These are phyloP conservation scores for Mycena sp. DNA, from an alignment of 1,284 basidiomycete species.

Conservation along the genomic window DNA sequence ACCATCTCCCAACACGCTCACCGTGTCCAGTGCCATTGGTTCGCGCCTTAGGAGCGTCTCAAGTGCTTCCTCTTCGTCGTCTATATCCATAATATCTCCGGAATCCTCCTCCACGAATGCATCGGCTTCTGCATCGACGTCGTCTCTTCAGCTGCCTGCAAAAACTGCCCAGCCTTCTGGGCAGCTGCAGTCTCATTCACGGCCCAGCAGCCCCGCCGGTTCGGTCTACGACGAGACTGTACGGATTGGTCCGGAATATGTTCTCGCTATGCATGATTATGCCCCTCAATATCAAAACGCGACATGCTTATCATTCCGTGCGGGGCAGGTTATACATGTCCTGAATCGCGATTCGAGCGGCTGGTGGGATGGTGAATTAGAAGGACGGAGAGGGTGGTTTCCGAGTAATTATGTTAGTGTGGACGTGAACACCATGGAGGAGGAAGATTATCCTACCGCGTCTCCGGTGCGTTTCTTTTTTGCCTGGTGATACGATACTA, in stretches of 20 bases:
- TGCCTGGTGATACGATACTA: background rate
- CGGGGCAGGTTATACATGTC: constrained; percentile 92
- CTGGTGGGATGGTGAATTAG: constrained; percentile 99
- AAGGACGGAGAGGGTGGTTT: constrained; percentile 94
- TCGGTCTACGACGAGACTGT: constrained; percentile 55
- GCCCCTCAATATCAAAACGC: constrained; percentile 74
- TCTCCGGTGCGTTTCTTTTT: constrained; percentile 51
- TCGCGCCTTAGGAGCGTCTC: constrained; percentile 58
- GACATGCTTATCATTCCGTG: constrained; percentile 88
- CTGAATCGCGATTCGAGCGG: constrained; percentile 88
- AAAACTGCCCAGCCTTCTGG: constrained; percentile 29
- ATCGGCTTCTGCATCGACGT: constrained; percentile 55
- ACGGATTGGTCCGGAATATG: constrained; percentile 63
- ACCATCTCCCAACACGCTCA: constrained; percentile 42
- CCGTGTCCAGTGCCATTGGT: constrained; percentile 35
- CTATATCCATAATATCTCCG: constrained; percentile 63
- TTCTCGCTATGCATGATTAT: constrained; percentile 91
- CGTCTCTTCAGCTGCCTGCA: constrained; percentile 47
- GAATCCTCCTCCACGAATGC: constrained; percentile 61
- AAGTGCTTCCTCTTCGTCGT: constrained; percentile 63
- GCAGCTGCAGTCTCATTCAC: constrained; percentile 36
- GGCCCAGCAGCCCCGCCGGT: constrained; percentile 47
- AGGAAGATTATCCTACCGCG: constrained; percentile 60
- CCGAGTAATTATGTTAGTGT: constrained; percentile 91
- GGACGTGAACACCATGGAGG: constrained; percentile 56